Evolutionary conservation across 257 asterid species (phyloP).

Genomic region (Cordia subcordata): DNA sequence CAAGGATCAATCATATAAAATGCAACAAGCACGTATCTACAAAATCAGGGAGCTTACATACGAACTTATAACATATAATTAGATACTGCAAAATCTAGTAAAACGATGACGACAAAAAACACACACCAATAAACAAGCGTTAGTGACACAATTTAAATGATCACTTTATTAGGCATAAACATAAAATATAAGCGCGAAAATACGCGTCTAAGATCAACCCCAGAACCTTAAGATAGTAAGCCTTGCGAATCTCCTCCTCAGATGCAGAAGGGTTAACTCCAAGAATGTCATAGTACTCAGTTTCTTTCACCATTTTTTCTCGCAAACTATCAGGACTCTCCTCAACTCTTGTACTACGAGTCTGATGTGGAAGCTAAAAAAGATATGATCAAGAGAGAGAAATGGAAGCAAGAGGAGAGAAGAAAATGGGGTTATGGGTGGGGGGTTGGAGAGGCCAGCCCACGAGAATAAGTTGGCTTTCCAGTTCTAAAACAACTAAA

Average conservation of each 20-base stretch:
- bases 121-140: too few species aligned
- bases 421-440: too few species aligned
- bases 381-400: constrained; percentile 23
- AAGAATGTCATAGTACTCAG: constrained; percentile 74
- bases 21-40: too few species aligned
- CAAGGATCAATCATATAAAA: too few species aligned
- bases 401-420: constrained; percentile 5
- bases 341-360: constrained; percentile 1
- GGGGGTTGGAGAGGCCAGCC: constrained; percentile 2
- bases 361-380: not conserved
- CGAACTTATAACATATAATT: too few species aligned
- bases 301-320: constrained; percentile 71
- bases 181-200: not conserved
- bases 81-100: too few species aligned
- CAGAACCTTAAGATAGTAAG: constrained; percentile 80
- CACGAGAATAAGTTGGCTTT: constrained; percentile 44
- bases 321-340: not conserved
- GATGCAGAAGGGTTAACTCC: constrained; percentile 68
- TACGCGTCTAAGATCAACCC: not conserved
- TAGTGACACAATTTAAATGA: too few species aligned
- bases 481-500: constrained; percentile 47
- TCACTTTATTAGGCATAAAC: not conserved
- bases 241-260: constrained; percentile 78
- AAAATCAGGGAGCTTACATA: too few species aligned
- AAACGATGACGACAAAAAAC: not conserved